Conservation (phyloP, 1,284 basidiomycete genomes). For the Ganoderma leucocontextum region DNA sequence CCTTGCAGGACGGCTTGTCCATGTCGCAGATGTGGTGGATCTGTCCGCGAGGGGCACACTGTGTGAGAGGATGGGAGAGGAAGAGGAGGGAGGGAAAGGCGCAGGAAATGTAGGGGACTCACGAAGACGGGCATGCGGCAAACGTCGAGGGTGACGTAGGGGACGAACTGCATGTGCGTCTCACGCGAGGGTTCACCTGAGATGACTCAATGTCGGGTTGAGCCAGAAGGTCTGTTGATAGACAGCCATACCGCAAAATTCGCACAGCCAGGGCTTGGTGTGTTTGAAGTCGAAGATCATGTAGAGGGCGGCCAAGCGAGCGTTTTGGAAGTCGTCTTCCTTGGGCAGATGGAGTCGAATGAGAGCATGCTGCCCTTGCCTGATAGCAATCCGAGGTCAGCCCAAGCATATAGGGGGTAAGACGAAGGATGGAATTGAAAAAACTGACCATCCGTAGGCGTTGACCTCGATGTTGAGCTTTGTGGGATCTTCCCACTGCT, state of each 20-base stretch:
- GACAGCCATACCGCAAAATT: constrained; percentile 17
- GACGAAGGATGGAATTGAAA: background rate
- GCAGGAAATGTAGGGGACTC: background rate
- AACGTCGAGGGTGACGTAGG: constrained; percentile 18
- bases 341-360: constrained; percentile 26
- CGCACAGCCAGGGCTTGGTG: constrained; percentile 25
- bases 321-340: constrained; percentile 16
- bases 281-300: constrained; percentile 25
- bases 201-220: background rate
- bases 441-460: constrained; percentile 20
- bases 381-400: background rate
- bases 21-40: constrained; percentile 27
- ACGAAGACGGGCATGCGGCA: constrained; percentile 23
- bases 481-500: constrained; percentile 19
- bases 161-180: constrained; percentile 21
- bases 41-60: background rate
- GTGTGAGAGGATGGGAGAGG: background rate
- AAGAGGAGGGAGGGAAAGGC: background rate
- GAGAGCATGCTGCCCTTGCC: constrained; percentile 19
- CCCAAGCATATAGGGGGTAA: background rate
- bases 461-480: constrained; percentile 24
- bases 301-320: constrained; percentile 14
- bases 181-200: constrained; percentile 19
- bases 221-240: background rate
- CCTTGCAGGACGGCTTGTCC: constrained; percentile 19